Percentiles rank a stretch among this genome's conserved stretches.
These are phyloP conservation scores for Barnettozyma pratensis DNA, from an alignment of 805 yeast genomes.

Conservation along the genomic window DNA sequence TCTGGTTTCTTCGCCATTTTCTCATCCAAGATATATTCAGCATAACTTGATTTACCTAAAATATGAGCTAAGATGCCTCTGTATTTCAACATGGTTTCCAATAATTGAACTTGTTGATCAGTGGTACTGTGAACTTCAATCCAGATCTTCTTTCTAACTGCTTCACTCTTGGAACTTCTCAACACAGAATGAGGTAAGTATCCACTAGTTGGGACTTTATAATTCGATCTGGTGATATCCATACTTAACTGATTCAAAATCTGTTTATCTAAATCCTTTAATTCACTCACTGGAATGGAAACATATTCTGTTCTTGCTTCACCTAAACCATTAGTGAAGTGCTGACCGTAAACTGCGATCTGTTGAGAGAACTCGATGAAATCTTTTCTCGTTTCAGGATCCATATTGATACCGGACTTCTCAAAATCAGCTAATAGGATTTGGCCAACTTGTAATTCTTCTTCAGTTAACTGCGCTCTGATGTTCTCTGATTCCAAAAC, in stretches of 20 bases:
- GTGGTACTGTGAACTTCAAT: constrained; percentile 63
- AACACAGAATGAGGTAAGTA: constrained; percentile 61
- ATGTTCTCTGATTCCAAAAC: constrained; percentile 40
- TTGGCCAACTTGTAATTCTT: constrained; percentile 79
- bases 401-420: constrained; percentile 84
- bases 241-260: constrained; percentile 26
- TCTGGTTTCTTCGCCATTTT: constrained; percentile 86
- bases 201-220: constrained; percentile 56
- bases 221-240: constrained; percentile 35
- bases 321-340: constrained; percentile 40
- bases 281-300: constrained; percentile 17
- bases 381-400: constrained; percentile 51
- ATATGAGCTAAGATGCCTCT: constrained; percentile 69
- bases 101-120: constrained; percentile 50
- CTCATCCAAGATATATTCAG: constrained; percentile 78
- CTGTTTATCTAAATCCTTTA: constrained; percentile 19
- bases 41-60: constrained; percentile 64
- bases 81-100: constrained; percentile 55
- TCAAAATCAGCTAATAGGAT: constrained; percentile 80
- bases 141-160: constrained; percentile 69
- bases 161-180: constrained; percentile 48
- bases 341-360: constrained; percentile 77
- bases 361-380: constrained; percentile 78
- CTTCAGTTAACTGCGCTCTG: constrained; percentile 43
- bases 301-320: constrained; percentile 16